Conservation (phyloP, 1,139 yeast species). For the Saccharomyces uvarum region DNA sequence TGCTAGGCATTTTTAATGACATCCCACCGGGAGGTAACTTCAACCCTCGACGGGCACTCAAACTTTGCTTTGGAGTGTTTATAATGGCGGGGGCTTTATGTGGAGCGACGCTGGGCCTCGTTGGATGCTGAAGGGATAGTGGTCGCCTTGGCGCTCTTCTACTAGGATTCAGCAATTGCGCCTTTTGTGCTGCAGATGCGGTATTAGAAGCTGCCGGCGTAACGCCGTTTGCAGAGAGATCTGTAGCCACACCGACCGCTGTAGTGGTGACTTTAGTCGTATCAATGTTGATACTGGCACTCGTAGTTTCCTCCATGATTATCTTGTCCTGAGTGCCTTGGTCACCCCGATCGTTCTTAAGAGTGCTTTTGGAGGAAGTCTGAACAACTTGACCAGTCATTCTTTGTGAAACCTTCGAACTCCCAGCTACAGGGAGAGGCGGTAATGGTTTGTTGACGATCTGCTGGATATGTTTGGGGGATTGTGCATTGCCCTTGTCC, state of each 20-base stretch:
- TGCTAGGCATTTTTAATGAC: slow-evolving; percentile 23
- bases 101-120: slow-evolving; percentile 4
- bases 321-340: not conserved
- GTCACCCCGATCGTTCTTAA: not conserved
- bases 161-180: slow-evolving; percentile 17
- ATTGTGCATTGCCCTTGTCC: slow-evolving; percentile 5
- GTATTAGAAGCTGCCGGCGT: slow-evolving; percentile 5
- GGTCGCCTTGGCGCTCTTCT: slow-evolving; percentile 26
- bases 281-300: not conserved
- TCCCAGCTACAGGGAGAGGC: slow-evolving; percentile 20
- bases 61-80: slow-evolving; percentile 19
- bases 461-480: slow-evolving; percentile 20
- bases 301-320: not conserved
- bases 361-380: slow-evolving; percentile 7
- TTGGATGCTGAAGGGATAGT: slow-evolving; percentile 5
- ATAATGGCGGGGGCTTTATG: slow-evolving; percentile 3
- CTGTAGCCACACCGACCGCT: not conserved
- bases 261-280: not conserved
- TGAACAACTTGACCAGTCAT: slow-evolving; percentile 2
- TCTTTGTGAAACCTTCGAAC: not conserved
- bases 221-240: not conserved
- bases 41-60: slow-evolving; percentile 33
- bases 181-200: slow-evolving; percentile 3
- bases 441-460: slow-evolving; percentile 30
- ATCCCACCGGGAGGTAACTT: slow-evolving; percentile 32